Conservation (phyloP, 73 alveolate species). For the Tetrahymena elliotti region DNA sequence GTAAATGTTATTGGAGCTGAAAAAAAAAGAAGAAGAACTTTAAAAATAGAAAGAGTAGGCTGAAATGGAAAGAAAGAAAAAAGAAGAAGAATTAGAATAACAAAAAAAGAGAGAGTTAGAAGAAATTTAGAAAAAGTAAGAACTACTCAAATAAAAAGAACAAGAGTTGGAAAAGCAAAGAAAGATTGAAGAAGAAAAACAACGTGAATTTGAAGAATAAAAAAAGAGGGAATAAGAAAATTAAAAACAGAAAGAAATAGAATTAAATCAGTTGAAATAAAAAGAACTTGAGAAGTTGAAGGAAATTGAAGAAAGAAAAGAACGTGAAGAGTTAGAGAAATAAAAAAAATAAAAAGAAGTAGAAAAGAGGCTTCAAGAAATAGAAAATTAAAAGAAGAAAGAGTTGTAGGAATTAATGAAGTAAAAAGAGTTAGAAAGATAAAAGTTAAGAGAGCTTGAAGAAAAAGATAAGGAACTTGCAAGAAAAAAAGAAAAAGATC, state of each 20-base stretch:
- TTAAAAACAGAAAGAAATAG: background rate
- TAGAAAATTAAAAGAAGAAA: background rate
- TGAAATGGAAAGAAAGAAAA: constrained; percentile 10
- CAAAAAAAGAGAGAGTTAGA: background rate
- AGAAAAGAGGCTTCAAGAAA: constrained; percentile 14
- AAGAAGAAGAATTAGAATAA: background rate
- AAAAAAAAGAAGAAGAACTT: constrained; percentile 19
- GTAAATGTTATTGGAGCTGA: constrained; percentile 6
- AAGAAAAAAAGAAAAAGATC: constrained; percentile 2
- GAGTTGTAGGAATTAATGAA: background rate
- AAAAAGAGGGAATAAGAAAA: constrained; percentile 6
- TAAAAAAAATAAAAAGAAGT: constrained; percentile 2
- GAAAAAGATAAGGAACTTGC: background rate
- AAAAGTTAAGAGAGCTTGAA: background rate
- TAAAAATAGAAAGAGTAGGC: constrained; percentile 13
- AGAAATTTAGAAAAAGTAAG: background rate
- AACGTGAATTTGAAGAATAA: background rate
- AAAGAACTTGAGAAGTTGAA: background rate
- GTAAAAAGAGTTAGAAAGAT: background rate
- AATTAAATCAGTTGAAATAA: background rate
- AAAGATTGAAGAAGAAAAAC: background rate
- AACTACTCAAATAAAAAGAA: background rate
- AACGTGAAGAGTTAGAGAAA: background rate
- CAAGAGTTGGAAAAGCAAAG: background rate
- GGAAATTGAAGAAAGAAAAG: background rate